These are phyloP conservation scores for Lyophyllum shimeji DNA, from an alignment of 768 basidiomycete genomes.

Conservation along the genomic window DNA sequence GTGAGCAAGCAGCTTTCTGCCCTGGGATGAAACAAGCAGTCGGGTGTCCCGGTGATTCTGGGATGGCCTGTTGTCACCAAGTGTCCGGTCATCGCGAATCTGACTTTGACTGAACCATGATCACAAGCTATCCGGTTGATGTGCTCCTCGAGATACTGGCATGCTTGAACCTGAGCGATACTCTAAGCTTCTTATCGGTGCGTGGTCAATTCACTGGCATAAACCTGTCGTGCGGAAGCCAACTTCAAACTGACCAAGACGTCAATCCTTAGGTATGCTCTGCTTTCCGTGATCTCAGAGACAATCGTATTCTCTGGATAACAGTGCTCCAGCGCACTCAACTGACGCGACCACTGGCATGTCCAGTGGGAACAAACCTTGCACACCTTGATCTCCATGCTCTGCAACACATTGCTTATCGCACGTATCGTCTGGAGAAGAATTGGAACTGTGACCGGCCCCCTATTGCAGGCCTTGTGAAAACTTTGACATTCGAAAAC, in stretches of 20 bases:
- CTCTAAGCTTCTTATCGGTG: background rate
- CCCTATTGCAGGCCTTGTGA: background rate
- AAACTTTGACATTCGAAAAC: too few relatives aligned
- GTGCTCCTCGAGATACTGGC: background rate
- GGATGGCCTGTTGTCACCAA: too few relatives aligned
- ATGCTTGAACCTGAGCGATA: background rate
- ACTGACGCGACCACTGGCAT: background rate
- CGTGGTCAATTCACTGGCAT: background rate
- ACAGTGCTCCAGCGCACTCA: background rate
- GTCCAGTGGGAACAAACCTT: background rate
- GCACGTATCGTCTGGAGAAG: background rate
- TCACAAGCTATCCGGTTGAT: background rate
- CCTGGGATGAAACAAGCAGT: too few relatives aligned
- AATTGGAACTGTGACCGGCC: background rate
- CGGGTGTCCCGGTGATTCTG: too few relatives aligned
- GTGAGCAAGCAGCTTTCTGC: too few relatives aligned
- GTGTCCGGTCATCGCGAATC: too few relatives aligned
- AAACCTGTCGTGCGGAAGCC: too few relatives aligned
- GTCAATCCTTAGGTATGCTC: background rate
- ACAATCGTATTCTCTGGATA: background rate
- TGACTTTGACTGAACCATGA: too few relatives aligned
- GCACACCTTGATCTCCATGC: constrained; percentile 2
- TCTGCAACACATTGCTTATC: background rate
- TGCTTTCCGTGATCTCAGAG: background rate
- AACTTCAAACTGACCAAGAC: too few relatives aligned